Evolutionary conservation across 768 basidiomycete genomes (phyloP).

Genomic region (Mycena albidolilacea): DNA sequence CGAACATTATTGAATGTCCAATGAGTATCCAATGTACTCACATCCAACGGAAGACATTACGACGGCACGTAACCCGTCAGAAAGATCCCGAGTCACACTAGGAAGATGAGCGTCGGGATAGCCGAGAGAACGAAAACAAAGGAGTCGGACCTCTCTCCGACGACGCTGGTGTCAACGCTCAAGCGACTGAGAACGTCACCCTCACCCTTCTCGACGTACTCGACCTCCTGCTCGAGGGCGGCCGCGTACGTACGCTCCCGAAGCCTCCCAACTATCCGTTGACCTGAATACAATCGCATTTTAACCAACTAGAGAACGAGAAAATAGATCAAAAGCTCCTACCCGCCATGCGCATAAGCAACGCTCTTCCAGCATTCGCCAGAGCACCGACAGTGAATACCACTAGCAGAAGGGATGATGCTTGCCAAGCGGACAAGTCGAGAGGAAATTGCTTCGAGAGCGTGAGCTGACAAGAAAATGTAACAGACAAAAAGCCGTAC

Average conservation of each 20-base stretch:
- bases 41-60: constrained; percentile 96
- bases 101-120: constrained; percentile 19
- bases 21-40: constrained; percentile 56
- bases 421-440: constrained; percentile 84
- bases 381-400: constrained; percentile 90
- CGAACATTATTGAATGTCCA: constrained; percentile 1
- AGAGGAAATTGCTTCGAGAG: constrained; percentile 78
- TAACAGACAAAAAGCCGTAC: constrained; percentile 59
- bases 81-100: constrained; percentile 85
- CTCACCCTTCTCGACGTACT: constrained; percentile 92
- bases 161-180: constrained; percentile 92
- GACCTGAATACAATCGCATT: constrained; percentile 59
- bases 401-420: constrained; percentile 78
- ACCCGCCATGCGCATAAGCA: constrained; percentile 91
- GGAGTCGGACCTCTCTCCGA: constrained; percentile 84
- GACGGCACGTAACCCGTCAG: constrained; percentile 85
- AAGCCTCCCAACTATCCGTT: constrained; percentile 91
- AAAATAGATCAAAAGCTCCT: constrained; percentile 36
- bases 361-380: constrained; percentile 87
- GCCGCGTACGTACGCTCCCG: constrained; percentile 88
- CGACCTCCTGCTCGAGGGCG: constrained; percentile 91
- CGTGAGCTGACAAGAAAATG: neutral
- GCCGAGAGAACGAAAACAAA: neutral
- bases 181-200: constrained; percentile 95
- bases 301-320: neutral